Evolutionary conservation across 257 asterid genomes (phyloP), one percentile per base, ranked within the genome.

Genomic region (Fraxinus quadrangulata): DNA sequence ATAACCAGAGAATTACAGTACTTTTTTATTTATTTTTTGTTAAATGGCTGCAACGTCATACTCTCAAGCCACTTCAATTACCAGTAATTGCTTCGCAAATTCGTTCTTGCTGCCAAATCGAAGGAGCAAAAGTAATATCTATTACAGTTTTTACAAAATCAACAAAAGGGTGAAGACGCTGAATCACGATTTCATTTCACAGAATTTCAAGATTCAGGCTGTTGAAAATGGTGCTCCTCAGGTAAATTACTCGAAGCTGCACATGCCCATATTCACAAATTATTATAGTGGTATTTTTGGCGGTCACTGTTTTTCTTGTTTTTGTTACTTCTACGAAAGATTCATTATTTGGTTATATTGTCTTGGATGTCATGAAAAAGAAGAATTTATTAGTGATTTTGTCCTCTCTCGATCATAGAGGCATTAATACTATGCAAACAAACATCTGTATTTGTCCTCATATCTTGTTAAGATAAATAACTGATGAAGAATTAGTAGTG

Each of bases 141-240:
- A 65, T 74, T 67, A 26, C 69, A 1, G 72, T 54, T 54, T 73
- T 72, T 63, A 21, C 45, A 42, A 72, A 59, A 77, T 77, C 83
- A 75, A 56, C 75, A 81, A 61, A 77, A 73, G 85, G 81, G 68
- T 26, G 47, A 47, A 26, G 1, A 21, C 28, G 5, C 39, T 14
- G 78, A 80, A 76, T 69, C 73, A 75, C 73, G 80, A 78, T 66
- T 63, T 71, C 75, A 73, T 61, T 19, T 63, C 81, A 33, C 77
- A 39, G 42, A 78, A 74, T 74, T 76, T 84, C 79, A 79, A 75
- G 86, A 75, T 45, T 67, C 81, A 40, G 70, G 86, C 84, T 47
- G 76, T 86, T 59, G 34, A 80, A 75, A 80, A 75, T 67, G 79
- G 72, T 31, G 78, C 78, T 74, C 49, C 30, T 61, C 63, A 75